Conservation (phyloP, 1,139 yeast species). For the Diutina ranongensis region DNA sequence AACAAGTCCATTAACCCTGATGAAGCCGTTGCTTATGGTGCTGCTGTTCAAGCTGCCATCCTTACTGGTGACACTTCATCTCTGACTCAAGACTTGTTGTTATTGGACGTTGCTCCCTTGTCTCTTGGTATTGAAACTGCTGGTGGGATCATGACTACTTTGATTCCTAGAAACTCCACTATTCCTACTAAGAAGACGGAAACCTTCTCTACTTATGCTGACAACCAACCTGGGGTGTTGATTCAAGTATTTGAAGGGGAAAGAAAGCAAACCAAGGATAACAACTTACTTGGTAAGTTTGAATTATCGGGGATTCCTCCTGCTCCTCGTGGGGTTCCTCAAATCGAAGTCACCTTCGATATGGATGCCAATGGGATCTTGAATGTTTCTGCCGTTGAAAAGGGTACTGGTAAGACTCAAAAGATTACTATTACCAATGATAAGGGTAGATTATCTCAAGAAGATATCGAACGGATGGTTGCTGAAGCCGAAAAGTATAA, state of each 20-base stretch:
- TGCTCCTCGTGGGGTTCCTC: constrained; percentile 97
- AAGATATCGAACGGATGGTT: constrained; percentile 89
- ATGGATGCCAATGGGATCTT: constrained; percentile 92
- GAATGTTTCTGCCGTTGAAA: constrained; percentile 88
- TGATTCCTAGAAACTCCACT: constrained; percentile 93
- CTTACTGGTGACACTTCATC: constrained; percentile 50
- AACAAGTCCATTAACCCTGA: constrained; percentile 95
- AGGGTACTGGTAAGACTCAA: constrained; percentile 84
- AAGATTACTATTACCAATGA: constrained; percentile 92
- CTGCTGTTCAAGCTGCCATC: constrained; percentile 82
- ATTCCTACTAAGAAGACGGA: constrained; percentile 96
- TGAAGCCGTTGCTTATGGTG: constrained; percentile 48
- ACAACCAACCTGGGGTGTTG: constrained; percentile 93
- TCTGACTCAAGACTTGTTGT: constrained; percentile 32
- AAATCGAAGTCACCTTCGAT: constrained; percentile 91
- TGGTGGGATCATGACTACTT: constrained; percentile 96
- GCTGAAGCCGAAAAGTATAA: constrained; percentile 90
- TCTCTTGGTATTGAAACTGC: constrained; percentile 95
- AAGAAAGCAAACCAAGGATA: constrained; percentile 91
- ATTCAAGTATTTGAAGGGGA: constrained; percentile 97
- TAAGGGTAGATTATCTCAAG: constrained; percentile 91
- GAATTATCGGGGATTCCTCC: constrained; percentile 95
- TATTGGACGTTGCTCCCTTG: constrained; percentile 87
- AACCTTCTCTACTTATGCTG: constrained; percentile 64
- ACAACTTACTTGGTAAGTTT: constrained; percentile 90